Percentiles rank a stretch among this genome's conserved stretches.
These are phyloP conservation scores for Talaromyces amestolkiae DNA, from an alignment of 2,329 filamentous ascomycete genomes.

Conservation along the genomic window DNA sequence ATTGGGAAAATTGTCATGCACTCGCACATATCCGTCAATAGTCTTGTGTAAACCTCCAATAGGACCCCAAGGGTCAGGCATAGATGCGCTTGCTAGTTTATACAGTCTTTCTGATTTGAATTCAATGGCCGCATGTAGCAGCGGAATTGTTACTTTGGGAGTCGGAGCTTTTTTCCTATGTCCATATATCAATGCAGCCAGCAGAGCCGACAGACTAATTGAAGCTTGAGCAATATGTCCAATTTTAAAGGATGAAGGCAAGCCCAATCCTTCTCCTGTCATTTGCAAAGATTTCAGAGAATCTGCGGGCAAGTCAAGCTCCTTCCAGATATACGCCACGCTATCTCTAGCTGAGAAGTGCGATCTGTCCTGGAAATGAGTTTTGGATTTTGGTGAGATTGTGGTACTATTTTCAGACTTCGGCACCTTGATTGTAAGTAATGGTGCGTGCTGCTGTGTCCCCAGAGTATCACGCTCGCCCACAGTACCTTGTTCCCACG, in stretches of 20 bases:
- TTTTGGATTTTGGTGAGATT: not conserved
- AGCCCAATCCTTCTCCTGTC: conserved; percentile 22
- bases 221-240: conserved; percentile 53
- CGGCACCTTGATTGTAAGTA: not conserved
- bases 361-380: not conserved
- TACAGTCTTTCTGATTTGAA: conserved; percentile 56
- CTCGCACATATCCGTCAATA: conserved; percentile 48
- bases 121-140: conserved; percentile 50
- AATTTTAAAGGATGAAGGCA: conserved; percentile 56
- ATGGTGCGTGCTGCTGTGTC: conserved; percentile 9
- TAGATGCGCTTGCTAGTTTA: conserved; percentile 40
- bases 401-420: not conserved
- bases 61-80: conserved; percentile 38
- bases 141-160: conserved; percentile 31
- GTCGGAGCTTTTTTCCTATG: conserved; percentile 33
- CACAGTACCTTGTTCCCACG: not conserved
- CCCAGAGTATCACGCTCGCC: conserved; percentile 9
- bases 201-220: conserved; percentile 52
- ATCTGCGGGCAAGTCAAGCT: conserved; percentile 21
- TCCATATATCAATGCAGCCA: conserved; percentile 48
- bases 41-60: conserved; percentile 55
- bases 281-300: conserved; percentile 15
- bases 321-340: conserved; percentile 24
- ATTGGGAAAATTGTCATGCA: conserved; percentile 56
- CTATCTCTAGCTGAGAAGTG: not conserved